Conservation (phyloP, 192 early-diverging fungal genomes). For the Rhizophagus clarus region DNA sequence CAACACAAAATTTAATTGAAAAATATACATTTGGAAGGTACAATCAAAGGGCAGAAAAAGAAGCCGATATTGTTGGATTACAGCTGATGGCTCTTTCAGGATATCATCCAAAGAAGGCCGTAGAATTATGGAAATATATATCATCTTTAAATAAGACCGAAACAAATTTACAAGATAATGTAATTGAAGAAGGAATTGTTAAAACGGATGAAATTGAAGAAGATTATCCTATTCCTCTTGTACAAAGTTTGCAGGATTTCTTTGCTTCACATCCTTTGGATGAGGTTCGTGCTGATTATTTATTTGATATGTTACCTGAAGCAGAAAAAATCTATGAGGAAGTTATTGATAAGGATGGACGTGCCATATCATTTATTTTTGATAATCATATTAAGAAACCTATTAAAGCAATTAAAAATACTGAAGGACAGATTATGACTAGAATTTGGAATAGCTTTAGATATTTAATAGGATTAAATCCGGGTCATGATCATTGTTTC, state of each 20-base stretch:
- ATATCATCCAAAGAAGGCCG: slow-evolving; percentile 54
- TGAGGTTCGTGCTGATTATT: background rate
- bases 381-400: background rate
- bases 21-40: slow-evolving; percentile 36
- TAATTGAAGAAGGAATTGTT: background rate
- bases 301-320: background rate
- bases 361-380: background rate
- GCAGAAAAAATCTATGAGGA: slow-evolving; percentile 4
- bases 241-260: background rate
- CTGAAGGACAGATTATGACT: background rate
- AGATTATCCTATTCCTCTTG: background rate
- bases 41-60: slow-evolving; percentile 46
- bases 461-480: background rate
- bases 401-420: background rate
- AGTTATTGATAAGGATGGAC: background rate
- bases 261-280: slow-evolving; percentile 13
- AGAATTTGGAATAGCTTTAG: background rate
- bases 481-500: no score
- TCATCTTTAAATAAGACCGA: background rate
- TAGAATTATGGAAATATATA: slow-evolving; percentile 45
- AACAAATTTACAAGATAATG: background rate
- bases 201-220: background rate
- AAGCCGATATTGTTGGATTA: slow-evolving; percentile 54
- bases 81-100: slow-evolving; percentile 57
- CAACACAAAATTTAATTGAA: slow-evolving; percentile 34